These are phyloP conservation scores for Eragrostis tef DNA, from an alignment of 202 grass and related monocot species.

Conservation along the genomic window DNA sequence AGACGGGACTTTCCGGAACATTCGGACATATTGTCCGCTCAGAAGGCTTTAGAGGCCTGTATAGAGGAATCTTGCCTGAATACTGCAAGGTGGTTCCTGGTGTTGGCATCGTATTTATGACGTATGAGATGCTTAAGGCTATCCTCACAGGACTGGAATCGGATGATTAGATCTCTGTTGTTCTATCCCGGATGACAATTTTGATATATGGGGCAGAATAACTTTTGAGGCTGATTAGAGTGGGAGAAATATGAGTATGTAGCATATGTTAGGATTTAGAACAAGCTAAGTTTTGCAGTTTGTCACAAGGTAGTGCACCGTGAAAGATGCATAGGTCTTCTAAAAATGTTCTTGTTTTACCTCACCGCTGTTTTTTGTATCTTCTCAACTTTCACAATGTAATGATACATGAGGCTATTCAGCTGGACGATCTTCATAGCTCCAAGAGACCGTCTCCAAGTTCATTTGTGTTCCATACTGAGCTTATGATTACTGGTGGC, in stretches of 20 bases:
- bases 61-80: slow-evolving; percentile 96
- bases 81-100: slow-evolving; percentile 95
- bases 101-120: slow-evolving; percentile 95
- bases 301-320: slow-evolving; percentile 41
- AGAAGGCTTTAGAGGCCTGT: slow-evolving; percentile 78
- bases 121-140: slow-evolving; percentile 77
- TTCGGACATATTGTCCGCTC: slow-evolving; percentile 72
- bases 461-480: slow-evolving; percentile 18
- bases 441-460: slow-evolving; percentile 7
- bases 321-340: slow-evolving; percentile 45
- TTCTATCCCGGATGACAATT: slow-evolving; percentile 29
- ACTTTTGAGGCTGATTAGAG: slow-evolving; percentile 51
- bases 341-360: slow-evolving; percentile 40
- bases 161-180: slow-evolving; percentile 51
- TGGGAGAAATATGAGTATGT: slow-evolving; percentile 52
- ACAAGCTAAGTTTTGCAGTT: slow-evolving; percentile 64
- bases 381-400: slow-evolving; percentile 42
- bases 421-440: slow-evolving; percentile 4
- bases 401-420: slow-evolving; percentile 39
- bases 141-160: slow-evolving; percentile 54
- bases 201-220: slow-evolving; percentile 55
- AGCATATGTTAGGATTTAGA: slow-evolving; percentile 60
- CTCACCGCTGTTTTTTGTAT: slow-evolving; percentile 38
- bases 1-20: slow-evolving; percentile 74
- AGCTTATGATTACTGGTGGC: slow-evolving; percentile 11